Evolutionary conservation across 257 asterid species (phyloP).

Genomic region (Verbascum thapsus): DNA sequence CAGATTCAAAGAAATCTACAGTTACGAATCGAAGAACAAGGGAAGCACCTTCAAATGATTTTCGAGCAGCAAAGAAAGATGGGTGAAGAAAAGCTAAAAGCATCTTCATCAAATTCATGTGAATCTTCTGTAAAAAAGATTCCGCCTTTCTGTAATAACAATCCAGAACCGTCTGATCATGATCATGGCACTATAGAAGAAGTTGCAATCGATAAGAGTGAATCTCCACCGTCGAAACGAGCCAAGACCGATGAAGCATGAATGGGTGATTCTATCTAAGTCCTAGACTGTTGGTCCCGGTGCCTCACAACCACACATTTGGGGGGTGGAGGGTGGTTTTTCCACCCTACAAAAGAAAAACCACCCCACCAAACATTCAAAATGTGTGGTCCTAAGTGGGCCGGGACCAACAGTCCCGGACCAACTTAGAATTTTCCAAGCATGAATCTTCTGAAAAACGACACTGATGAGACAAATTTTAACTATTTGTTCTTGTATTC

Average conservation of each 20-base stretch:
- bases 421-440: no score
- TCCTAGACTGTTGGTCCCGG: no score
- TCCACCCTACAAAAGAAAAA: no score
- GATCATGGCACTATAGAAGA: slow-evolving; percentile 23
- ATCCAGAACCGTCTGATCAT: slow-evolving; percentile 32
- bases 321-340: no score
- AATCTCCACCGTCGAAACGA: slow-evolving; percentile 38
- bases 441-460: slow-evolving; percentile 26
- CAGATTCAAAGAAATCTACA: slow-evolving; percentile 89
- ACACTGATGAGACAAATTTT: slow-evolving; percentile 15
- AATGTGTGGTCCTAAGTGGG: no score
- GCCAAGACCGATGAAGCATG: slow-evolving; percentile 45
- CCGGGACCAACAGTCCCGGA: no score
- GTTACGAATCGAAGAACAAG: slow-evolving; percentile 86
- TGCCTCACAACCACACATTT: no score
- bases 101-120: slow-evolving; percentile 37
- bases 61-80: slow-evolving; percentile 70
- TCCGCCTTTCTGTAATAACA: slow-evolving; percentile 28
- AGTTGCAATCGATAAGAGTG: slow-evolving; percentile 17
- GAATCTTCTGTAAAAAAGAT: slow-evolving; percentile 30
- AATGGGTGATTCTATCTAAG: no score
- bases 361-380: no score
- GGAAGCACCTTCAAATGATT: slow-evolving; percentile 70
- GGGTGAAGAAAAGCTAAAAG: slow-evolving; percentile 55
- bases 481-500: neutral